A percentile compares a stretch with the other conserved stretches of the same genome.
Evolutionary conservation across 2,329 filamentous ascomycete genomes (phyloP).

Genomic region (Corinectria fuckeliana): DNA sequence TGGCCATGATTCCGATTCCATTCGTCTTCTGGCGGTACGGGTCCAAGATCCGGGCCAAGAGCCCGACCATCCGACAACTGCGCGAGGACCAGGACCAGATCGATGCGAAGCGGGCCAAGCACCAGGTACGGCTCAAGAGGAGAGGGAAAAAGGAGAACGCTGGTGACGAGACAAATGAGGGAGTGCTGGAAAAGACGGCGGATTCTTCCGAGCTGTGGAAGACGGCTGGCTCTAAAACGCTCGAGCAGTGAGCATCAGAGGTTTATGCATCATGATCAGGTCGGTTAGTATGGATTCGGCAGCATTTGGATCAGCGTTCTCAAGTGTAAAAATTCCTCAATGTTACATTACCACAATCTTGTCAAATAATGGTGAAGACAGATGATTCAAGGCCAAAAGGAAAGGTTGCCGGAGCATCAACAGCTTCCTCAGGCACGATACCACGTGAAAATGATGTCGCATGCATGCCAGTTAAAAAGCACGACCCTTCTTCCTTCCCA

Average conservation of each 20-base stretch:
- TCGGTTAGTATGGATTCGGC: neutral
- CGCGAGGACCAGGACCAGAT: constrained; percentile 52
- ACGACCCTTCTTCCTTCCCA: neutral
- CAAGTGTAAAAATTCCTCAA: neutral
- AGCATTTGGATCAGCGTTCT: neutral
- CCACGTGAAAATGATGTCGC: neutral
- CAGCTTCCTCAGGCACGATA: neutral
- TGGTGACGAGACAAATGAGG: constrained; percentile 5
- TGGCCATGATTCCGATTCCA: constrained; percentile 78
- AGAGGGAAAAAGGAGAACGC: constrained; percentile 15
- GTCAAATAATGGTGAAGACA: neutral
- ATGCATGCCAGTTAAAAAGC: neutral
- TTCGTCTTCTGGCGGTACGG: constrained; percentile 76
- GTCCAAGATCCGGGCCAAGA: constrained; percentile 58
- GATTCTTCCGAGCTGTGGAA: constrained; percentile 1
- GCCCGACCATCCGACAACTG: constrained; percentile 53
- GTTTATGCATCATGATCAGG: neutral
- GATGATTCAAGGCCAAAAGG: neutral
- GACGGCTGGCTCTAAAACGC: neutral
- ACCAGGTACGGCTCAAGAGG: constrained; percentile 35
- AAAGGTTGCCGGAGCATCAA: neutral
- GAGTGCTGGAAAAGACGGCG: constrained; percentile 15
- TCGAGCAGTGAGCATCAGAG: neutral
- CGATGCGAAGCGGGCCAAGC: constrained; percentile 42
- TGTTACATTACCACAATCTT: neutral